These are phyloP conservation scores for Triadica sebifera DNA, from an alignment of 345 rosid species.

Conservation along the genomic window DNA sequence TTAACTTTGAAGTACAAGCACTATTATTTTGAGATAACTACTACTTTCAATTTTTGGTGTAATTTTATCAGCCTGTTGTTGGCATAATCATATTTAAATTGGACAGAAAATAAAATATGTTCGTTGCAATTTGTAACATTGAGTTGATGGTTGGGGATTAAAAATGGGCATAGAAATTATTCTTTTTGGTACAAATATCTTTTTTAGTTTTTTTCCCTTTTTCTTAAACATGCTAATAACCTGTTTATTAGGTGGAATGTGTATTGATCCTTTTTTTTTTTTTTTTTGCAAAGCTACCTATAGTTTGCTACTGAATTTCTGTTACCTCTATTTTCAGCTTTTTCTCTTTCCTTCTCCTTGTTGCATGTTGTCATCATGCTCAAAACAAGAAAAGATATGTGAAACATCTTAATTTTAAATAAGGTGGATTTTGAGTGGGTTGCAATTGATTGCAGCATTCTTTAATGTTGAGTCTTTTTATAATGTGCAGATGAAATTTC, in stretches of 20 bases:
- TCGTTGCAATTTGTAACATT: background rate
- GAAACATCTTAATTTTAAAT: background rate
- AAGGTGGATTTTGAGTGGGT: background rate
- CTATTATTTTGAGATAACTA: background rate
- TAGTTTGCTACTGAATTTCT: background rate
- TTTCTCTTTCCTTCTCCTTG: background rate
- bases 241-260: background rate
- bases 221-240: background rate
- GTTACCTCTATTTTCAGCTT: background rate
- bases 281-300: background rate
- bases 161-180: background rate
- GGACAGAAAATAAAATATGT: too few relatives aligned
- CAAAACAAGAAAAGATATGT: background rate
- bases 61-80: background rate
- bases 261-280: background rate
- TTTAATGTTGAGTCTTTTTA: background rate
- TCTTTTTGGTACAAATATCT: background rate
- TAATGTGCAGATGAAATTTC: conserved; percentile 47
- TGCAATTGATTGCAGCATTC: too few relatives aligned
- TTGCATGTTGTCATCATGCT: background rate
- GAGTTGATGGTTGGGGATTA: too few relatives aligned
- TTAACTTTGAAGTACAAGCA: background rate
- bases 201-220: background rate
- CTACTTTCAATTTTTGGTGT: background rate
- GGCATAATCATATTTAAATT: background rate